Base-by-base conservation (phyloP, 768 basidiomycete species). In the Coprinopsis strossmayeri region DNA sequence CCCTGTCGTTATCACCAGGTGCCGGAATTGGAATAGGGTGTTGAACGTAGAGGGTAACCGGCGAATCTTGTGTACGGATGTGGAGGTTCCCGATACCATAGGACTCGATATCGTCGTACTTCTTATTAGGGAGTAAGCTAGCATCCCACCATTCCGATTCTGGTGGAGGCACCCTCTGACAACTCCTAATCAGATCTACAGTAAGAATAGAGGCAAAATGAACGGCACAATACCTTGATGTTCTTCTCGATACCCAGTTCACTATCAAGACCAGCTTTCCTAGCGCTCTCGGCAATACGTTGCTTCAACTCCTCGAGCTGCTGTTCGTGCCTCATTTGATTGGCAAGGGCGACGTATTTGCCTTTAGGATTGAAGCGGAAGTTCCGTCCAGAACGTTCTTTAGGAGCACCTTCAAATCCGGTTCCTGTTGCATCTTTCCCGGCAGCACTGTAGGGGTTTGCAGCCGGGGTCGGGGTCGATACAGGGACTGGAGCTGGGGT, bases 71-170 rank as follows among this genome's bases (percentile, higher is more conserved):
- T 12, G 72, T 82, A 17, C 79, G 75, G 55, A 91, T 87, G 45
- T 80, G 83, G 46, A 91, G 67, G 12, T 67, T 64, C 21, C 73
- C 69, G 41, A 84, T 57, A 24, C 82, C 83, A 21, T 76, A 62
- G 1, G 50, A 60, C 1, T 67, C 66, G 43, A 95, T 62, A 50
- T 94, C 92, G 38, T 80, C 77, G 63, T 98, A 98, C 3, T 69
- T 76, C 67, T 87, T 84, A 56, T 72, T 83, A 0, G 90, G 87
- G 9, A 99, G 69, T 12, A 97, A 69, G 0, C 89, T 77, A 18
- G 79, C 83, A 66, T 99, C 96, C 96, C 96, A 99, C 96, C 96
- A 99, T 64, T 98, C 96, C 3, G 84, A 79, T 3, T 80, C 84
- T 0, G 95, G 95, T 5, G 95, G 96, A 0, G 90, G 78, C 47